phyloP scores from a whole-genome alignment of 192 early-diverging fungal species.

The Umbelopsis sp. region DNA sequence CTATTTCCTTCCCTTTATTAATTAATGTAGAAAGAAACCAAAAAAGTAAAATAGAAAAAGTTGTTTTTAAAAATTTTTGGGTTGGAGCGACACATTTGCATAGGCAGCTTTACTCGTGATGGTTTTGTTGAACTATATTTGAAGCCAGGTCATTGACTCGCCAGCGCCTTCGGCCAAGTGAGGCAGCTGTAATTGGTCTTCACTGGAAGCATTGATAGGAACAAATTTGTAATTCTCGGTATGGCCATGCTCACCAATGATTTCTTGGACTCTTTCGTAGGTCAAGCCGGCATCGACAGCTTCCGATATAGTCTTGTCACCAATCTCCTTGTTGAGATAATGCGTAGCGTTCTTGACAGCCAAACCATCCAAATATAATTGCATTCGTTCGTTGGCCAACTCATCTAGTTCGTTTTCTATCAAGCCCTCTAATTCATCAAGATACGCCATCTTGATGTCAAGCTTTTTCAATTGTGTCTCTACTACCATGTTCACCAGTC shows the following conservation, averaged over 20 bases:
- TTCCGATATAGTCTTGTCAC: constrained; percentile 25
- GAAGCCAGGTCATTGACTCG: background rate
- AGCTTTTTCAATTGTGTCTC: constrained; percentile 89
- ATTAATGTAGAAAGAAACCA: constrained; percentile 11
- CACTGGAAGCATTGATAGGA: constrained; percentile 13
- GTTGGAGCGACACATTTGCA: background rate
- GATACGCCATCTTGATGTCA: constrained; percentile 91
- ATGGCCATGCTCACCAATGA: constrained; percentile 6
- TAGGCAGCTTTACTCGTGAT: too few relatives aligned
- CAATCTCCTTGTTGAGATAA: constrained; percentile 43
- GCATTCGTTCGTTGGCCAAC: constrained; percentile 68
- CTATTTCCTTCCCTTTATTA: background rate
- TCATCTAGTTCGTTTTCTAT: constrained; percentile 88
- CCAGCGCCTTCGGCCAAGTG: background rate
- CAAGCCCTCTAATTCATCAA: constrained; percentile 87
- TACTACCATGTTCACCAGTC: constrained; percentile 78
- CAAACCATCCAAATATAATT: constrained; percentile 63
- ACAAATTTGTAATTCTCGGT: constrained; percentile 5
- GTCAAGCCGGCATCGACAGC: constrained; percentile 29
- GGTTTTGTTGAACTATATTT: background rate
- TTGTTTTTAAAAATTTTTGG: background rate
- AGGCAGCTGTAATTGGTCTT: background rate
- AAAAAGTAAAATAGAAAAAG: background rate
- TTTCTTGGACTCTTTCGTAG: constrained; percentile 27
- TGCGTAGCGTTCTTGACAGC: constrained; percentile 56